Conservation (phyloP, 352 stramenopile species). For the Phytophthora quininea region DNA sequence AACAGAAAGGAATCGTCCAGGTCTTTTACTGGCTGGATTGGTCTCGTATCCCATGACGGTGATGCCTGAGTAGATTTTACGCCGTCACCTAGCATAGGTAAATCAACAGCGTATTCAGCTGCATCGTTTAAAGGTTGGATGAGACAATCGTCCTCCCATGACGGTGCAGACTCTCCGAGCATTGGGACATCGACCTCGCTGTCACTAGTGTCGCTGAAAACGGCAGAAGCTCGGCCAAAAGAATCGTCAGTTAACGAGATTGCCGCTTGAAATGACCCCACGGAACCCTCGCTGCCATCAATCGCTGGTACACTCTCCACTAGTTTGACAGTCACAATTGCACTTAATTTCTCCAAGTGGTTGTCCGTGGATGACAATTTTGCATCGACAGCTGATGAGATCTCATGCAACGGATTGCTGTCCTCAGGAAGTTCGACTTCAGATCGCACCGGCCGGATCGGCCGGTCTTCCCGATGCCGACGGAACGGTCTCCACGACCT, state of each 20-base stretch:
- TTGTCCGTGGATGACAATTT: no score
- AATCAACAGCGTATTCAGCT: background rate
- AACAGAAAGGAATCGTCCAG: background rate
- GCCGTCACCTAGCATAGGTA: background rate
- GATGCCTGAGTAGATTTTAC: background rate
- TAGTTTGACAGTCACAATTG: no score
- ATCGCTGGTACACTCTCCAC: no score
- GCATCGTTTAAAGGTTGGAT: background rate
- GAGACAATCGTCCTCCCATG: conserved; percentile 4
- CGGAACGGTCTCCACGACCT: no score
- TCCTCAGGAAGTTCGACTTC: no score
- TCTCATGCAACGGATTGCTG: no score
- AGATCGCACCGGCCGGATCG: no score
- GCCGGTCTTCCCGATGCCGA: no score
- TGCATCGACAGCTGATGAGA: no score
- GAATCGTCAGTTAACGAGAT: background rate
- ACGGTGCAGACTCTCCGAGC: background rate
- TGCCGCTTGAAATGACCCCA: background rate
- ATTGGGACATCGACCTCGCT: background rate
- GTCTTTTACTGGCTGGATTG: conserved; percentile 10
- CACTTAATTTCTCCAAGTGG: no score
- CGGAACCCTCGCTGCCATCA: background rate
- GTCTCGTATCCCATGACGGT: conserved; percentile 12
- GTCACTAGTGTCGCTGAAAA: background rate
- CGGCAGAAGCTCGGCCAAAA: background rate